Evolutionary conservation across 1,284 basidiomycete species (phyloP).

Genomic region (Fistulinella cinereoalba): DNA sequence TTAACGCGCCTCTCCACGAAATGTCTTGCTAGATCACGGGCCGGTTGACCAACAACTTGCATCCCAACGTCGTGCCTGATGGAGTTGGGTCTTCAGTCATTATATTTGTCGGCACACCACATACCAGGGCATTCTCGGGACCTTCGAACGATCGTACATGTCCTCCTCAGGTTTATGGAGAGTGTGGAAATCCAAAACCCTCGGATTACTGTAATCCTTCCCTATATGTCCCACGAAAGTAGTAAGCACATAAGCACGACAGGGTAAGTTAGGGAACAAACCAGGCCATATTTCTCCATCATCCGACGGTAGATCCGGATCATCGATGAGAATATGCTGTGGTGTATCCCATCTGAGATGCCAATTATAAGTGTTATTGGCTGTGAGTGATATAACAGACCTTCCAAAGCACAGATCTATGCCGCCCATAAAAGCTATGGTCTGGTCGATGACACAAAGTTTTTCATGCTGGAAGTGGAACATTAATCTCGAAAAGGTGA

Average conservation of each 20-base stretch:
- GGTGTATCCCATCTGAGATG: conserved; percentile 90
- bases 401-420: conserved; percentile 90
- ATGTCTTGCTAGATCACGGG: conserved; percentile 92
- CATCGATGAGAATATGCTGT: conserved; percentile 89
- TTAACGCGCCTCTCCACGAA: conserved; percentile 95
- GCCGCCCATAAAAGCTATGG: conserved; percentile 98
- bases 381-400: conserved; percentile 35
- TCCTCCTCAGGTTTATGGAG: conserved; percentile 92
- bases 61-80: conserved; percentile 92
- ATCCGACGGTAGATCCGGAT: conserved; percentile 61
- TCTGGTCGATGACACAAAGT: conserved; percentile 95
- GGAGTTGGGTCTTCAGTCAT: no score
- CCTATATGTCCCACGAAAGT: conserved; percentile 41
- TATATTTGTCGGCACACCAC: no score
- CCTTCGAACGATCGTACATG: conserved; percentile 87
- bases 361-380: background rate
- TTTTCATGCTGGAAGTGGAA: conserved; percentile 85
- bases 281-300: conserved; percentile 83
- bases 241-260: background rate
- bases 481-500: background rate
- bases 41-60: conserved; percentile 96
- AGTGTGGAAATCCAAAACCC: conserved; percentile 84
- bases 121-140: conserved; percentile 96
- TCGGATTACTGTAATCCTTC: conserved; percentile 92
- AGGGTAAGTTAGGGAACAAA: conserved; percentile 25